These are phyloP conservation scores for Glutinoglossum americanum DNA, from an alignment of 495 filamentous ascomycete genomes.

Conservation along the genomic window DNA sequence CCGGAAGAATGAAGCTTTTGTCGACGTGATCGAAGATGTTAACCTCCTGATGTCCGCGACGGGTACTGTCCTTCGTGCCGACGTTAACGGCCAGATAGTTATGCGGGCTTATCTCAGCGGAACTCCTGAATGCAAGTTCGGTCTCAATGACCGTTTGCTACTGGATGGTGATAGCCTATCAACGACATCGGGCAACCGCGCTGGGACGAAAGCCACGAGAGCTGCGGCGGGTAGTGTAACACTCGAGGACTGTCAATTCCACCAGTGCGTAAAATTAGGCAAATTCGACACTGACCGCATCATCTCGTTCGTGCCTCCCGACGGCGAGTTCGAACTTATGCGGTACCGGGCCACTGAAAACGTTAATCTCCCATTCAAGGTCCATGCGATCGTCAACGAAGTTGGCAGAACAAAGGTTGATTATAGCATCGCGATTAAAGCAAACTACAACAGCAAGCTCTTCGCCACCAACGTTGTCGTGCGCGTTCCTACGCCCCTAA, in stretches of 20 bases:
- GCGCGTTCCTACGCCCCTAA: conserved; percentile 84
- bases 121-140: conserved; percentile 98
- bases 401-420: conserved; percentile 94
- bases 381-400: conserved; percentile 96
- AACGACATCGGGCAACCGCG: conserved; percentile 42
- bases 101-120: conserved; percentile 97
- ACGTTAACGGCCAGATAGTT: conserved; percentile 92
- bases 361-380: conserved; percentile 96
- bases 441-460: conserved; percentile 88
- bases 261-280: conserved; percentile 95
- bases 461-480: conserved; percentile 97
- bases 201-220: conserved; percentile 70
- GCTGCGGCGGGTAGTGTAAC: conserved; percentile 92
- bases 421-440: conserved; percentile 91
- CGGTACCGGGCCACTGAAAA: conserved; percentile 98
- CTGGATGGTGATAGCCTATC: conserved; percentile 57
- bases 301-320: conserved; percentile 92
- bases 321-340: conserved; percentile 99
- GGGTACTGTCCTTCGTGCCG: conserved; percentile 84
- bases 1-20: conserved; percentile 97
- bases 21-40: conserved; percentile 98
- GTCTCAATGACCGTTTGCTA: conserved; percentile 86
- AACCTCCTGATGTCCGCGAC: conserved; percentile 96
- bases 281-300: conserved; percentile 96
- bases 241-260: conserved; percentile 95